Evolutionary conservation across 768 basidiomycete genomes (phyloP), one percentile per base, ranked within the genome.

Genomic region (Boletellus emodensis): DNA sequence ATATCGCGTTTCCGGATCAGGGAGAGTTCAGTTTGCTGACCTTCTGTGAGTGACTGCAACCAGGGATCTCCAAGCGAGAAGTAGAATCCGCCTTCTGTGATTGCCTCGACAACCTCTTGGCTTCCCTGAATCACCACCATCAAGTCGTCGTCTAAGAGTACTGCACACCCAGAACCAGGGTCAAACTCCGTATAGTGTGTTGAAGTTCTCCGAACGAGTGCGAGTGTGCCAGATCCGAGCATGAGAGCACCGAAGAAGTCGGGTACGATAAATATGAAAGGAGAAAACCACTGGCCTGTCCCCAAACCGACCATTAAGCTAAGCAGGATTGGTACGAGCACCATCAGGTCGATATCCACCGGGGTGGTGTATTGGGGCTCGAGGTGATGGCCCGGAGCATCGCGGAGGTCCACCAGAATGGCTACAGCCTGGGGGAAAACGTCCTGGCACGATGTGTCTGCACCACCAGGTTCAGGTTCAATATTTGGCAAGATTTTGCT

Each of bases 51-150:
- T 17, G 28, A 22, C 15, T 6, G 15, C 6, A 2, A 15, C 7
- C 3, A 30, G 5, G 22, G 10, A 22, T 44, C 37, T 33, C 48
- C 3, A 35, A 61, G 52, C 14, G 59, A 61, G 36, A 61, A 47
- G 38, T 50, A 52, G 46, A 61, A 61, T n/a, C 59, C 56, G 22
- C 60, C 53, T 37, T 58, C 56, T 3, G 53, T 58, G 44, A 61
- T 17, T 15, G 55, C 52, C 8, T 61, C 60, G 13, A 61, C 49
- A 2, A 55, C 49, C 14, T 46, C 40, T 24, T 57, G 59, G 20
- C 50, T 52, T 4, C 55, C 59, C 20, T 48, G 52, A 33, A 58
- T 44, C 20, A 61, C 59, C 26, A 54, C 33, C 1, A 45, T 48
- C 17, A 55, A 22, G 28, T 52, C 49, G 20, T 61, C 60, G 13